Conservation (phyloP, 768 basidiomycete genomes). For the Mycena olivaceomarginata region DNA sequence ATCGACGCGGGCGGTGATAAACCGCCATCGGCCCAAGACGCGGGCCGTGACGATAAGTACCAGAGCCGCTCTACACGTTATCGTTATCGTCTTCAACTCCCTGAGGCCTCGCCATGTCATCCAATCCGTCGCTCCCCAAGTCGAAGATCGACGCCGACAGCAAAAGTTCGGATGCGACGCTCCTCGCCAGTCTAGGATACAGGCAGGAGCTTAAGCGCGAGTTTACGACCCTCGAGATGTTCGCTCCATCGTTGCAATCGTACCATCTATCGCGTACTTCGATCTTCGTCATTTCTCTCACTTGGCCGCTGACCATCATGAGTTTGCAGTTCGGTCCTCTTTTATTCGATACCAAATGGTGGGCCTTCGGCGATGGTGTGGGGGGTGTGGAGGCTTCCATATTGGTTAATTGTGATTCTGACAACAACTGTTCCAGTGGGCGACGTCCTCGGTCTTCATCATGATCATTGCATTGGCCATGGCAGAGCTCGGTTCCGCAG, state of each 20-base stretch:
- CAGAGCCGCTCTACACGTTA: too few relatives aligned
- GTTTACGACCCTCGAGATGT: constrained; percentile 14
- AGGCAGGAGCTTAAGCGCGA: constrained; percentile 29
- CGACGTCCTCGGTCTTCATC: constrained; percentile 9
- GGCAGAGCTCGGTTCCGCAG: constrained; percentile 19
- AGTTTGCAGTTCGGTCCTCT: neutral
- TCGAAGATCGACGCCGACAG: neutral
- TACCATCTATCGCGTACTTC: constrained; percentile 9
- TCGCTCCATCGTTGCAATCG: constrained; percentile 2
- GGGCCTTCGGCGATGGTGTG: constrained; percentile 25
- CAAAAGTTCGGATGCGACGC: neutral
- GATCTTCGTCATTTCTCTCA: neutral
- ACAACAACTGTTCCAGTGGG: neutral
- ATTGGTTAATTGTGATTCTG: too few relatives aligned
- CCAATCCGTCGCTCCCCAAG: neutral
- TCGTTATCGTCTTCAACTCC: too few relatives aligned
- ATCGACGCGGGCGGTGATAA: too few relatives aligned
- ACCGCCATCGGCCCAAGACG: too few relatives aligned
- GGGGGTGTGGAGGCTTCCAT: neutral
- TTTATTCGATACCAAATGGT: constrained; percentile 14
- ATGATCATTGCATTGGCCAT: constrained; percentile 23
- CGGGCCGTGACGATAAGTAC: too few relatives aligned
- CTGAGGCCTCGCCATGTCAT: too few relatives aligned
- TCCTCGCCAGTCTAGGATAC: constrained; percentile 23
- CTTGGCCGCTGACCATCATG: neutral